A percentile compares a stretch with the other conserved stretches of the same genome.
Evolutionary conservation across 176 grass and related monocot genomes (phyloP).

Genomic region (Zea luxurians): DNA sequence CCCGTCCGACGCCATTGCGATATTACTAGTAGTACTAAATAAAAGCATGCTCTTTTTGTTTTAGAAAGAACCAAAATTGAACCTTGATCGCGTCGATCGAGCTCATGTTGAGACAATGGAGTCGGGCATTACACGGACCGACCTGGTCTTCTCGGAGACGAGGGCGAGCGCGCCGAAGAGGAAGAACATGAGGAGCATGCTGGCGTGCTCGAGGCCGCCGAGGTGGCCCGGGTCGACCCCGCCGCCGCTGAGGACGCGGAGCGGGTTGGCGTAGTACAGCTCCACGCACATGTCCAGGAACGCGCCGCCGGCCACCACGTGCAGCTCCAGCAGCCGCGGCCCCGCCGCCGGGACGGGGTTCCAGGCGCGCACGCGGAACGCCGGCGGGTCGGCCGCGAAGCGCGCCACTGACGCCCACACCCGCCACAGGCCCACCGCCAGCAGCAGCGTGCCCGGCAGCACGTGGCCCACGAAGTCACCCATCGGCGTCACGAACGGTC

Average conservation of each 20-base stretch:
- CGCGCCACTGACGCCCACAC: constrained; percentile 48
- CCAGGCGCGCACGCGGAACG: constrained; percentile 75
- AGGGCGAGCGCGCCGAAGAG: constrained; percentile 68
- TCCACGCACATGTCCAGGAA: constrained; percentile 90
- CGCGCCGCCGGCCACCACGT: constrained; percentile 71
- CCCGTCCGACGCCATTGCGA: no score
- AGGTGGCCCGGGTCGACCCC: constrained; percentile 35
- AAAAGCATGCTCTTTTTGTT: no score
- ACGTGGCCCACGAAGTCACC: constrained; percentile 50
- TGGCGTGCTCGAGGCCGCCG: constrained; percentile 88
- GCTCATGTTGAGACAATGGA: no score
- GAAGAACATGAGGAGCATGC: constrained; percentile 99
- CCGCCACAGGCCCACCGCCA: constrained; percentile 70
- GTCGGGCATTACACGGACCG: no score
- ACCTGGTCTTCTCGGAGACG: constrained; percentile 50
- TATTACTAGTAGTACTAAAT: no score
- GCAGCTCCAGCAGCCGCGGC: constrained; percentile 62
- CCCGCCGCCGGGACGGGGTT: constrained; percentile 25
- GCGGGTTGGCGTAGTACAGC: background rate
- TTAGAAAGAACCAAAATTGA: no score
- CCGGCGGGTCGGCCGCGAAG: constrained; percentile 60
- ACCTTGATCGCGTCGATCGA: no score
- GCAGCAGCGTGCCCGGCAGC: constrained; percentile 85
- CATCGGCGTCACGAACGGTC: no score
- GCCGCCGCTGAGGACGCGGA: constrained; percentile 41